These are phyloP conservation scores for Malassezia japonica DNA, from an alignment of 1,284 basidiomycete genomes.

Conservation along the genomic window DNA sequence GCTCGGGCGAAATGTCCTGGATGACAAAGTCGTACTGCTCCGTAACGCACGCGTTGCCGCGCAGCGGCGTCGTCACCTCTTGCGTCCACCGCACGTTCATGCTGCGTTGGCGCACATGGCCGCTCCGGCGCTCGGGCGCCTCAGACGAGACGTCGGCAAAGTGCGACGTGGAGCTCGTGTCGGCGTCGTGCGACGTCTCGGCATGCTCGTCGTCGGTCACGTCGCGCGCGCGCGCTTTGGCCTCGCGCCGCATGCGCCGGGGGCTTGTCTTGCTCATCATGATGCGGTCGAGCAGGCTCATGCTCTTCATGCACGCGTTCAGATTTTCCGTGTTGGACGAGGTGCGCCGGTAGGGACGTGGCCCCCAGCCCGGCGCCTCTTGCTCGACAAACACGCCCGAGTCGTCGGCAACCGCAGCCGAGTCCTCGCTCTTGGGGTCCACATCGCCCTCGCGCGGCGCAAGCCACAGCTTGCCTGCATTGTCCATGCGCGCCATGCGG, in stretches of 20 bases:
- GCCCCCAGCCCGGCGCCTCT: constrained; percentile 18
- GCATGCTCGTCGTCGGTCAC: not conserved
- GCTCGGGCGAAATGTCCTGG: constrained; percentile 21
- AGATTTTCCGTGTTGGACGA: constrained; percentile 12
- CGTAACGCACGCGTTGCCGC: constrained; percentile 26
- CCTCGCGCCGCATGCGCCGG: constrained; percentile 30
- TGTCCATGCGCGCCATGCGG: constrained; percentile 32
- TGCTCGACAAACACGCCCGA: constrained; percentile 18
- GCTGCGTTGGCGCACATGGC: not conserved
- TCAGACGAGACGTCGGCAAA: constrained; percentile 14
- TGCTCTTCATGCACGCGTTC: constrained; percentile 32
- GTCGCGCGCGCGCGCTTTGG: constrained; percentile 26
- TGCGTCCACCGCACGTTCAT: constrained; percentile 1
- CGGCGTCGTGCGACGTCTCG: not conserved
- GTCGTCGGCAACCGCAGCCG: constrained; percentile 23
- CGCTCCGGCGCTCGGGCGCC: not conserved
- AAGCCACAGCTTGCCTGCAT: constrained; percentile 26
- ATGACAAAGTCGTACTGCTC: constrained; percentile 39
- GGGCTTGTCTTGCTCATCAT: constrained; percentile 42
- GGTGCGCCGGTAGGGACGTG: constrained; percentile 17
- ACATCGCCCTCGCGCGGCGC: not conserved
- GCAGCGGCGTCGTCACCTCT: constrained; percentile 20
- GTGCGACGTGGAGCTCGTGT: constrained; percentile 5
- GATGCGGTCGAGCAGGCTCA: constrained; percentile 40
- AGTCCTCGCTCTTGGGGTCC: constrained; percentile 6